Base-by-base conservation (phyloP, 139 green algal species). In the Volvox reticuliferus region DNA sequence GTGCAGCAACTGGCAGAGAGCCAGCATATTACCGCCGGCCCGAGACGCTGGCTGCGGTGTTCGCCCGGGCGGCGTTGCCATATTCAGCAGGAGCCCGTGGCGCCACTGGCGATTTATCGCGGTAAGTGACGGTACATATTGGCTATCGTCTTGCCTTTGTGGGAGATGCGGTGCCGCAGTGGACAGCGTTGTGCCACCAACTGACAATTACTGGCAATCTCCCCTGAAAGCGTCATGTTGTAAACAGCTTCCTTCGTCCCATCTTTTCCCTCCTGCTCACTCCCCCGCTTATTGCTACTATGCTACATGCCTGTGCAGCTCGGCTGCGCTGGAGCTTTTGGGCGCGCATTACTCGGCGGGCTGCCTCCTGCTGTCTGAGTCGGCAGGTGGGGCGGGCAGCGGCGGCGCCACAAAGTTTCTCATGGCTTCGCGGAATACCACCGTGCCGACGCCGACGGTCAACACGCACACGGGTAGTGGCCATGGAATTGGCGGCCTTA, bases 291-390 rank as follows among this genome's bases (percentile, higher is more conserved):
- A 73, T 16, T 73, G 65, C 65, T 28, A 24, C 16, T 12, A 30
- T 73, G 65, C 65, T 28, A 16, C 24, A 24, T 12, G 65, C 0
- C 44, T 55, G 44, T 55, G 44, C 65, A 89, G 65, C 13, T 89
- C 89, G 14, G 61, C 82, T 22, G 82, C 76, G 17, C 87, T 97
- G 50, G 94, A 98, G 81, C 94, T 98, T 22, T 92, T 94, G 37
- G 95, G 93, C 1, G 96, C 94, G 1, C 89, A 91, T 79, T 98
- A 97, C 90, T 89, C 67, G 1, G n/a, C 89, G 1, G 95, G 95
- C 20, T 93, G 93, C 26, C 93, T 99, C 89, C 93, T 99, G 77
- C 91, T 99, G 86, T 95, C 93, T 12, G 96, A 98, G 86, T 89
- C 94, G 6, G 91, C 92, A 0, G 93, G 79, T n/a, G 93, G 93